Base-by-base conservation (phyloP, 208 protist genomes). In the Vickermania spadyakhi region DNA sequence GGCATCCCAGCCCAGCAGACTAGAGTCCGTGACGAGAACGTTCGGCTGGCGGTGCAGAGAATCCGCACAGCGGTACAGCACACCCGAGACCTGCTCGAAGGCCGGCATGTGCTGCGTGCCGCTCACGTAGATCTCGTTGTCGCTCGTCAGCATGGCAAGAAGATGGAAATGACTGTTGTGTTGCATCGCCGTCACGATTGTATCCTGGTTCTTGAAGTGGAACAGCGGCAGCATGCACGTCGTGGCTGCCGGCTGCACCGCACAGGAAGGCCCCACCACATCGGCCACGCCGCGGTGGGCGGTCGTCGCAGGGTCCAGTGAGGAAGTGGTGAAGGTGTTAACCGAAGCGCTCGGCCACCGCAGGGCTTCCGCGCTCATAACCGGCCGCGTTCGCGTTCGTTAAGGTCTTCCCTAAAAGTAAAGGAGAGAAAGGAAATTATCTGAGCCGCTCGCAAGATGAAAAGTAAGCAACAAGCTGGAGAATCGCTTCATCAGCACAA, bases 161-260 rank as follows among this genome's bases (percentile, higher is more conserved):
- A 91, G 73, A 54, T 88, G 87, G 60, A 72, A 84, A 56, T 91
- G 83, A 60, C 81, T 86, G 64, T 89, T 91, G 67, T 94, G 79
- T 70, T 91, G 81, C 84, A 94, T 91, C n/a, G 82, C 79, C 0
- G 86, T 18, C 31, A 94, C 89, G 18, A 73, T 78, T 2, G 77
- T 72, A 60, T 91, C 79, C 60, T 83, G 64, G 4, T 83, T 70
- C 4, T 76, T 81, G 50, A 91, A 79, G 64, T 91, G 81, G 54
- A 94, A 89, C 57, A 94, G 76, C 27, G 86, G 77, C 11, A 71
- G 68, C 77, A 88, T 84, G 51, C 73, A 75, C 18, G 77, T 80
- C 18, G 70, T 58, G 2, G 72, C 68, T n/a, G 73, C 56, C 22
- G 28, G 54, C 49, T 56, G 62, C 1, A 62, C 27, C 28, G 49